phyloP scores from a whole-genome alignment of 2,329 filamentous ascomycete species.

The Pyrenophora seminiperda region DNA sequence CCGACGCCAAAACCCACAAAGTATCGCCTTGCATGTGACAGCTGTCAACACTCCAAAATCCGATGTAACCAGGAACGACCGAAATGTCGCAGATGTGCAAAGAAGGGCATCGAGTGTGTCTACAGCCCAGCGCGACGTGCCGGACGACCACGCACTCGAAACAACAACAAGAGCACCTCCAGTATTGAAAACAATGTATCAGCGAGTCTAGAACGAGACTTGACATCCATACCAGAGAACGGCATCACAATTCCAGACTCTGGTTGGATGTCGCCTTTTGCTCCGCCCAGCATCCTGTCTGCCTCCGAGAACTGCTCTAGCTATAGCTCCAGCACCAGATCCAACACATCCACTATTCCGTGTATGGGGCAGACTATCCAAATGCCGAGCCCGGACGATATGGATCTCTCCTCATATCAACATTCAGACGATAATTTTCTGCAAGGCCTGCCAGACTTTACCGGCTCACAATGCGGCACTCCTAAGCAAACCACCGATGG shows the following conservation, averaged over 20 bases:
- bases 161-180: conserved; percentile 4
- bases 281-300: neutral
- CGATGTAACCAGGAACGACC: conserved; percentile 11
- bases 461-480: conserved; percentile 1
- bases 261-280: conserved; percentile 6
- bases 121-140: conserved; percentile 12
- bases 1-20: conserved; percentile 6
- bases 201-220: neutral
- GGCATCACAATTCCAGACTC: neutral
- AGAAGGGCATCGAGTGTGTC: conserved; percentile 11
- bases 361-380: conserved; percentile 1
- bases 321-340: conserved; percentile 4
- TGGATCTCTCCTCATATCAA: conserved; percentile 3
- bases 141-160: conserved; percentile 11
- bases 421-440: conserved; percentile 4
- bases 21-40: conserved; percentile 13
- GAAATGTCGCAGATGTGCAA: conserved; percentile 15
- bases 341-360: conserved; percentile 1
- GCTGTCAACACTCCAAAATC: conserved; percentile 13
- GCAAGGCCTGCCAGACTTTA: conserved; percentile 1
- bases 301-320: conserved; percentile 3
- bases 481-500: conserved; percentile 1
- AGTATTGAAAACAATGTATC: neutral
- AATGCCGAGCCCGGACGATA: neutral
- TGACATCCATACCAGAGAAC: neutral